Evolutionary conservation across 345 rosid genomes (phyloP).

Genomic region (Cochlearia excelsa): DNA sequence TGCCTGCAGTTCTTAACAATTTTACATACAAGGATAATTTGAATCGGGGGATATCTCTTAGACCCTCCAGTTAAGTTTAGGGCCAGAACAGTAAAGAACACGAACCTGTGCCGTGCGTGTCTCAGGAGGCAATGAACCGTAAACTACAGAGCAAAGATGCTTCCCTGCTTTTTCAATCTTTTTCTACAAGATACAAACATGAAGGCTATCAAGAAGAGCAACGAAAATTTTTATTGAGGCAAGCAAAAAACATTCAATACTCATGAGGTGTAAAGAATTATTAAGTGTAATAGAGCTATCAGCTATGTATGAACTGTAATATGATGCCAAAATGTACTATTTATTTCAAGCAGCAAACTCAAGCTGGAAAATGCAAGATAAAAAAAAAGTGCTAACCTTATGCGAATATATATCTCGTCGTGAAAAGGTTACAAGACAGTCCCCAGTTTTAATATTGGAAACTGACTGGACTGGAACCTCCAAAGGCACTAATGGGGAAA

Average conservation of each 20-base stretch:
- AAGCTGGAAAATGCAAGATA: constrained; percentile 8
- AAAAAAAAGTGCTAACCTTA: constrained; percentile 52
- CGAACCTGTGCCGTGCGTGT: constrained; percentile 92
- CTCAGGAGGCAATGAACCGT: constrained; percentile 89
- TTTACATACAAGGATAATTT: constrained; percentile 14
- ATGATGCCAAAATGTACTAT: constrained; percentile 5
- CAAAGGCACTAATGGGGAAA: constrained; percentile 73
- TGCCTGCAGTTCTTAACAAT: constrained; percentile 65
- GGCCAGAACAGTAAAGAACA: constrained; percentile 27
- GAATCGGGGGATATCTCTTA: background rate
- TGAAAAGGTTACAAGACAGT: constrained; percentile 85
- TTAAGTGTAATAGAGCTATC: background rate
- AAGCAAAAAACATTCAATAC: constrained; percentile 9
- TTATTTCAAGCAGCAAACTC: constrained; percentile 11
- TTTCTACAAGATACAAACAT: constrained; percentile 42
- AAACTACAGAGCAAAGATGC: constrained; percentile 91
- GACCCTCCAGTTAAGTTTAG: constrained; percentile 2
- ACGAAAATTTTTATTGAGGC: background rate
- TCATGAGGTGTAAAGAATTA: constrained; percentile 1
- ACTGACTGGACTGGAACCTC: constrained; percentile 60
- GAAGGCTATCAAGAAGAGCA: constrained; percentile 11
- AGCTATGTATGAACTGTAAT: background rate
- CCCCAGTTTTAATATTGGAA: constrained; percentile 62
- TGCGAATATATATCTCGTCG: constrained; percentile 57
- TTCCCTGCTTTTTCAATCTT: constrained; percentile 56